A percentile compares a stretch with the other conserved stretches of the same genome.
Evolutionary conservation across 257 asterid genomes (phyloP).

Genomic region (Forsythia suspensa): DNA sequence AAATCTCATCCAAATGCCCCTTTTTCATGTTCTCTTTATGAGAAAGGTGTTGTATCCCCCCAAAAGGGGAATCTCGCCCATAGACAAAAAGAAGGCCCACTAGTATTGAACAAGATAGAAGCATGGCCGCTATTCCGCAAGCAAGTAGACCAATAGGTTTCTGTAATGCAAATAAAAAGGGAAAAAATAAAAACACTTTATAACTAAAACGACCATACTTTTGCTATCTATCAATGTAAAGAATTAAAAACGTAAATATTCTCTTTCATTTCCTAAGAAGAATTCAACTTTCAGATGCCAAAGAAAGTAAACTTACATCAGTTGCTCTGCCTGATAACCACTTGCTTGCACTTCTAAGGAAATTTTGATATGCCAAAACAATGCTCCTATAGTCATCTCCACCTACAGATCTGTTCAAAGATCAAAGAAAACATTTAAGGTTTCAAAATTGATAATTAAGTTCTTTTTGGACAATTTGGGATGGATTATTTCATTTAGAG

Average conservation of each 20-base stretch:
- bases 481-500: neutral
- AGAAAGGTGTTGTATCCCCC: conserved; percentile 26
- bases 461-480: neutral
- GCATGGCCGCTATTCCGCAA: conserved; percentile 65
- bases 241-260: neutral
- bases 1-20: conserved; percentile 64
- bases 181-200: neutral
- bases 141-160: conserved; percentile 66
- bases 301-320: conserved; percentile 57
- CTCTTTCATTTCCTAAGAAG: conserved; percentile 5
- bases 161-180: conserved; percentile 42
- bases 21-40: conserved; percentile 19
- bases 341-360: conserved; percentile 65
- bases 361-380: conserved; percentile 56
- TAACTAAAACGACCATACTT: neutral
- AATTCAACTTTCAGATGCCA: conserved; percentile 14
- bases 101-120: conserved; percentile 59
- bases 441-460: conserved; percentile 17
- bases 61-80: conserved; percentile 36
- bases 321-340: conserved; percentile 88
- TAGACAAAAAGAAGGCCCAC: conserved; percentile 48
- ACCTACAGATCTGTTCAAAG: conserved; percentile 33
- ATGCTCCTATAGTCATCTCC: conserved; percentile 39
- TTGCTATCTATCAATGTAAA: neutral
- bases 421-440: conserved; percentile 23